Base-by-base conservation (phyloP, 805 yeast species). In the Saccharomyces cerevisiae region DNA sequence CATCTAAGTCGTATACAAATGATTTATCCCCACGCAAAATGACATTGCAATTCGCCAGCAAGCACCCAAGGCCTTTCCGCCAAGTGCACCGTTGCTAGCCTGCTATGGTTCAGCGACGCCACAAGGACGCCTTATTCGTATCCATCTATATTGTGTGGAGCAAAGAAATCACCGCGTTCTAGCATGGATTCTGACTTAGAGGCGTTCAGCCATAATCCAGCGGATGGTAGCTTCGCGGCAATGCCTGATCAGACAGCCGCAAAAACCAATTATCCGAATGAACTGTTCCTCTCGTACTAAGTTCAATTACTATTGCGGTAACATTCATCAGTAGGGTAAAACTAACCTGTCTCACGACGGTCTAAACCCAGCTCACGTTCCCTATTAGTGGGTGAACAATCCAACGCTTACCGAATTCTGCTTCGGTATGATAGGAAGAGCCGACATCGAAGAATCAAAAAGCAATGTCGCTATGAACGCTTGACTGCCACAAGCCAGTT, bases 111-210 rank as follows among this genome's bases (percentile, higher is more conserved):
- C 72, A 63, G 74, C 73, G 75, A 68, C 72, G 61, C 69, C 59
- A 61, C 53, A 57, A 69, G 65, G 64, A 65, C 71, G 70, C 73
- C 73, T 71, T 68, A 71, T 72, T 72, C 69, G 62, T 69, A 72
- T 70, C 70, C 75, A 68, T 62, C 74, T 70, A 69, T 64, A 67
- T 68, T 69, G 73, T 70, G 73, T 73, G 72, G 66, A 73, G 73
- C 66, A 65, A 70, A 59, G 65, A 59, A 68, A 70, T 73, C 74
- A 66, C 70, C 76, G 74, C 75, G 58, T 72, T 63, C 75, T 73
- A 61, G 84, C 83, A 57, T 79, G 77, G 74, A 80, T 79, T 59
- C 82, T 82, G 75, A 69, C 74, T 61, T 71, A 71, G 75, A 73
- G 75, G 75, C 76, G 75, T 72, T 73, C 76, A 73, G 76, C 75